Base-by-base conservation (phyloP, 2,329 filamentous ascomycete genomes). In the Colletotrichum sp. region DNA sequence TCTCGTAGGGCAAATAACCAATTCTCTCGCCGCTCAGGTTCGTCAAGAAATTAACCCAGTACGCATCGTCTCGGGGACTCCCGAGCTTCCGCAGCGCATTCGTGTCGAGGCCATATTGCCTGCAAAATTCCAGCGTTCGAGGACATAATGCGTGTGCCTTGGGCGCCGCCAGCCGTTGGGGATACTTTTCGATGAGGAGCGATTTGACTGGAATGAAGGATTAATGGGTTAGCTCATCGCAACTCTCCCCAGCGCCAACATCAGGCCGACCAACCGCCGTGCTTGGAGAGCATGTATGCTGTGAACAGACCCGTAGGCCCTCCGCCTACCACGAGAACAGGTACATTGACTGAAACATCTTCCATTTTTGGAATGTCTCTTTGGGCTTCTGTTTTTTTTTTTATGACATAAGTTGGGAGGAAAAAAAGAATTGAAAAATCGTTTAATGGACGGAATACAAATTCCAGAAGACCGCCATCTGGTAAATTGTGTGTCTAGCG, bases 251-350 rank as follows among this genome's bases (percentile, higher is more conserved):
- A 21, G 18, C 15, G 43, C 8, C 7, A 21, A 66, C 52, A 52
- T 61, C 60, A 63, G 71, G 36, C 39, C n/a, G 10, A 76, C 72
- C 16, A 67, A 74, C 74, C 74, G 13, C 74, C 71, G 61, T 77
- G 74, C 21, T 63, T 73, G 26, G 70, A 75, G 7, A 85, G 78
- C 72, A 85, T 79, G 68, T 81, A 82, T 5, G 83, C 82, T 6
- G 82, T 79, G 3, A 85, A 76, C 10, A 85, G 78, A n/a, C 84
- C 84, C 24, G 80, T 82, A 26, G 83, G 82, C 3, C 84, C 83
- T 6, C 83, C 84, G 26, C 83, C 83, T 39, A 84, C 78, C 43
- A 85, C 83, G 12, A 86, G 78, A n/a, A 85, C 82, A 21, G 82
- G 82, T 8, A 84, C 78, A 15, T 82, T 77, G 30, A 75, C 32